These are phyloP conservation scores for Saturnispora zaruensis DNA, from an alignment of 805 yeast species.

Conservation along the genomic window DNA sequence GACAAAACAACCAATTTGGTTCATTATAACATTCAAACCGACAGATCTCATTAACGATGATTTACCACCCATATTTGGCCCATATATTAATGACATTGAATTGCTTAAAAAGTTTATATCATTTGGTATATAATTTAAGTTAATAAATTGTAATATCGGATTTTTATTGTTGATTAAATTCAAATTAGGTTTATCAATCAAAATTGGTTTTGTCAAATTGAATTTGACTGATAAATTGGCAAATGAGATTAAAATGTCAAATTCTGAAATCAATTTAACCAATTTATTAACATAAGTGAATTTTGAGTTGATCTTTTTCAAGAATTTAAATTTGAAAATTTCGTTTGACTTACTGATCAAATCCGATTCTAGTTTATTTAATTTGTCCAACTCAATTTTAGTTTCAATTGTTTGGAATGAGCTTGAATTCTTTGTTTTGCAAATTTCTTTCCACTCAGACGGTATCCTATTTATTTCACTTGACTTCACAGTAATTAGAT, in stretches of 20 bases:
- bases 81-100: slow-evolving; percentile 51
- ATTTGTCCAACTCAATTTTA: slow-evolving; percentile 36
- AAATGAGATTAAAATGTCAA: slow-evolving; percentile 64
- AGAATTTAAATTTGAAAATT: slow-evolving; percentile 34
- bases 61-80: slow-evolving; percentile 88
- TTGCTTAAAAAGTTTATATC: slow-evolving; percentile 38
- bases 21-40: slow-evolving; percentile 62
- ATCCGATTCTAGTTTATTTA: slow-evolving; percentile 48
- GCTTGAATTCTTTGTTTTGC: slow-evolving; percentile 57
- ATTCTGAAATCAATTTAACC: slow-evolving; percentile 39
- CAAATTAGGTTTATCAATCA: slow-evolving; percentile 40
- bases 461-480: slow-evolving; percentile 54
- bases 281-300: slow-evolving; percentile 34
- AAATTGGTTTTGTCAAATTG: slow-evolving; percentile 41
- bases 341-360: slow-evolving; percentile 38
- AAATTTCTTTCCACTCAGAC: slow-evolving; percentile 65
- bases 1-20: slow-evolving; percentile 69
- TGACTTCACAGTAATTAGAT: slow-evolving; percentile 67
- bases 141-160: slow-evolving; percentile 24
- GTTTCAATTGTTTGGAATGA: slow-evolving; percentile 65
- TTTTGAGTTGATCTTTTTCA: slow-evolving; percentile 31
- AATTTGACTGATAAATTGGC: slow-evolving; percentile 47
- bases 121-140: slow-evolving; percentile 53
- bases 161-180: slow-evolving; percentile 45
- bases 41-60: slow-evolving; percentile 68